phyloP scores from a whole-genome alignment of 129 eudicot genomes.

The Pseudognaphalium luteoalbum region DNA sequence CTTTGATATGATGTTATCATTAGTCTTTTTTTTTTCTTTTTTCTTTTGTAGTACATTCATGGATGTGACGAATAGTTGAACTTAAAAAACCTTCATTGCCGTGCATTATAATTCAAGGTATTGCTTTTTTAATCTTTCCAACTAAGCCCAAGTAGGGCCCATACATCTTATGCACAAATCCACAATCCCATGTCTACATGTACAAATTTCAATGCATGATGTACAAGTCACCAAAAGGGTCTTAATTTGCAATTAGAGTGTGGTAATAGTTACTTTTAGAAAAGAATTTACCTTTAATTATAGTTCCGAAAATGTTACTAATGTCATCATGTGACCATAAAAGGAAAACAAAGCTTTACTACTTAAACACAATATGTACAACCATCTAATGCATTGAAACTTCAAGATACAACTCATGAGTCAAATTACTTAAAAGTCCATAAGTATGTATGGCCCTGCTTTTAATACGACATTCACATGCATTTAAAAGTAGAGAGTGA shows the following conservation, averaged over 20 bases:
- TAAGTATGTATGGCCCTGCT: slow-evolving; percentile 28
- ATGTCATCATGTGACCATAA: slow-evolving; percentile 15
- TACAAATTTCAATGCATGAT: background rate
- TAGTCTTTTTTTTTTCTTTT: slow-evolving; percentile 11
- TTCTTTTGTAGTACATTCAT: slow-evolving; percentile 25
- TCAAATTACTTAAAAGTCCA: slow-evolving; percentile 15
- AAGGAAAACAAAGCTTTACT: background rate
- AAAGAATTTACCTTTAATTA: slow-evolving; percentile 3
- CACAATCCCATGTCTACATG: background rate
- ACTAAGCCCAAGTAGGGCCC: slow-evolving; percentile 26
- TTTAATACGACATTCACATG: slow-evolving; percentile 27
- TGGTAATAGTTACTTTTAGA: slow-evolving; percentile 1
- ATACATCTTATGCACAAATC: slow-evolving; percentile 5
- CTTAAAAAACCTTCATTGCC: slow-evolving; percentile 8
- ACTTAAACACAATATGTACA: slow-evolving; percentile 14
- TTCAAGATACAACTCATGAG: slow-evolving; percentile 11
- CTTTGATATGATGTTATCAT: slow-evolving; percentile 12
- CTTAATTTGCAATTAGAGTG: background rate
- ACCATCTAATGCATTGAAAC: slow-evolving; percentile 19
- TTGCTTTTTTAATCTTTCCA: slow-evolving; percentile 14
- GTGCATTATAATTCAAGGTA: slow-evolving; percentile 23
- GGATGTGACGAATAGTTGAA: background rate
- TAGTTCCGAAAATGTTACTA: slow-evolving; percentile 9
- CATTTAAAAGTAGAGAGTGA: slow-evolving; percentile 4
- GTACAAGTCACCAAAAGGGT: slow-evolving; percentile 3